Base-by-base conservation (phyloP, 1,139 yeast genomes). In the Geotrichum reessii region DNA sequence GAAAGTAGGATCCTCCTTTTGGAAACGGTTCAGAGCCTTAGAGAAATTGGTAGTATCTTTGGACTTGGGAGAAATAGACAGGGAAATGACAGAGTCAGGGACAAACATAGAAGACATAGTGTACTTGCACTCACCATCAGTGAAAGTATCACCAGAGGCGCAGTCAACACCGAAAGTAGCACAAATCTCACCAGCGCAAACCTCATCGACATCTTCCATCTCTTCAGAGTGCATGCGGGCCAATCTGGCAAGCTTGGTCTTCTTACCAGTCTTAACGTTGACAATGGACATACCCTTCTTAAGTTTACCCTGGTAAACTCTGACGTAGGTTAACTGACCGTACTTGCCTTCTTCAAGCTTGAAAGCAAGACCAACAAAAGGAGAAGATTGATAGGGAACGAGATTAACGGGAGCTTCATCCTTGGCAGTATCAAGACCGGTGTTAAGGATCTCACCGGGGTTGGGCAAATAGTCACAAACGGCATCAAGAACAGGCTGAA, bases 161-260 rank as follows among this genome's bases (percentile, higher is more conserved):
- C 99, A 93, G 74, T 95, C 99, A 67, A 93, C 87, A 75, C 99
- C 99, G 69, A 95, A 93, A 63, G 99, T 93, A 58, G 99, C 99
- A 78, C 99, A 95, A 68, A 93, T 93, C 77, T 93, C 99, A 73
- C 99, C 99, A 50, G 99, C 93, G 28, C 95, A 95, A 69, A 90
- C 88, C 76, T 91, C 97, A 57, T 86, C 89, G 56, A 91, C 95
- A 73, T 93, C 99, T 77, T 92, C 97, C 97, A 92, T 90, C 74
- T 93, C 99, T 65, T 92, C 90, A 53, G 98, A 90, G 77, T 95
- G 99, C 99, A 93, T 95, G 77, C 98, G 87, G 58, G 92, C 99
- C 69, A 93, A 80, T 72, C 99, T 83, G n/a, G 98, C 82, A 57
- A 93, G 89, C 78, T 95, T 93, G 64, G 92, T 90, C 74, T 86